Base-by-base conservation (phyloP, 129 eudicot genomes). In the Cynara cardunculus region DNA sequence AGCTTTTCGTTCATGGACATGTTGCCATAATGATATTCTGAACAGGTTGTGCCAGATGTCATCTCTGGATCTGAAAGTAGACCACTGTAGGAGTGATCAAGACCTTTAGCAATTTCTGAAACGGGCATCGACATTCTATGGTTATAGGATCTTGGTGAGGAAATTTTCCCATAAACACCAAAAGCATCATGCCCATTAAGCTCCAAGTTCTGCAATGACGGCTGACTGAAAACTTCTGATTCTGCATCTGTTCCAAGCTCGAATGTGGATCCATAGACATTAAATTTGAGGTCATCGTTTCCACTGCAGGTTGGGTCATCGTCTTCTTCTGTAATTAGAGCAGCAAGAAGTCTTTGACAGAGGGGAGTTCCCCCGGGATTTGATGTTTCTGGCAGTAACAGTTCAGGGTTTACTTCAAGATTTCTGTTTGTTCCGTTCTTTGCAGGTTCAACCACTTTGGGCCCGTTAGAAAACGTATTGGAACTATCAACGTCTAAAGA, bases 341-440 rank as follows among this genome's bases (percentile, higher is more conserved):
- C 90, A 80, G 94, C 86, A 73, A 92, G 84, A 64, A 92, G 88
- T 41, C 90, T 89, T 73, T 89, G 97, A 81, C 81, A 91, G n/a
- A 90, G 79, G 34, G 96, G 65, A 44, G 88, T 72, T 77, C 71
- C 81, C 49, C 72, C 73, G 3, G 61, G 62, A 14, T 35, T 74
- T 3, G 79, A 28, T 7, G 77, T 80, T 71, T 44, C 83, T 3
- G 56, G 28, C 12, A 81, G 65, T 82, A 78, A 26, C 79, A 73
- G 80, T 31, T 87, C 91, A 7, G 84, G 75, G 44, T 30, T 82
- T 14, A 64, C 79, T 46, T 91, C 90, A 66, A 32, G 39, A 62
- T 72, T 70, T 66, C 84, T 26, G 79, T 84, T 79, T 44, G 26
- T 85, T 66, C 68, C 86, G 26, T 64, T 78, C 73, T 82, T 77